A percentile compares a stretch with the other conserved stretches of the same genome.
Conservation (phyloP, 2,329 filamentous ascomycete species). For the Aureobasidium subglaciale region DNA sequence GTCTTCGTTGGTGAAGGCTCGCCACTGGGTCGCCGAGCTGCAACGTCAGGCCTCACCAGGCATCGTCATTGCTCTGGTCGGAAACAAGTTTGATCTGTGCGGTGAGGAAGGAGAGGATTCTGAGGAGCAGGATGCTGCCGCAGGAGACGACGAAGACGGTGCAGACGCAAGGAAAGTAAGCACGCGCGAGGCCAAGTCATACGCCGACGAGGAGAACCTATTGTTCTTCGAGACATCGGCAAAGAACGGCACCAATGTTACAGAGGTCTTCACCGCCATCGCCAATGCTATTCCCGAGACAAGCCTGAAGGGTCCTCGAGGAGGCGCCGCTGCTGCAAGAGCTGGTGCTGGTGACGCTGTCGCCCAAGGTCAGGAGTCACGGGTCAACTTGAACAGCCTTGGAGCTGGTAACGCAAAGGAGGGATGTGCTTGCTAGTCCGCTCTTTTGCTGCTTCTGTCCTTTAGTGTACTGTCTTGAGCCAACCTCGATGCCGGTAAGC, state of each 20-base stretch:
- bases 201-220: slow-evolving; percentile 89
- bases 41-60: slow-evolving; percentile 93
- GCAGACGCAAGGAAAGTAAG: slow-evolving; percentile 80
- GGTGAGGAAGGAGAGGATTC: slow-evolving; percentile 45
- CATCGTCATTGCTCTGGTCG: slow-evolving; percentile 93
- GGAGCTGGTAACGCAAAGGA: slow-evolving; percentile 75
- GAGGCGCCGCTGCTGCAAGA: slow-evolving; percentile 47
- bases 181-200: slow-evolving; percentile 83
- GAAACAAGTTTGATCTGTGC: slow-evolving; percentile 86
- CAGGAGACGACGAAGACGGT: slow-evolving; percentile 40
- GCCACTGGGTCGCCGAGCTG: slow-evolving; percentile 97
- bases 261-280: slow-evolving; percentile 95
- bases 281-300: slow-evolving; percentile 97
- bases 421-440: slow-evolving; percentile 72
- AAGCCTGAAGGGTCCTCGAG: slow-evolving; percentile 80
- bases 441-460: neutral
- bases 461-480: neutral
- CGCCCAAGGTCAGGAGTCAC: slow-evolving; percentile 58
- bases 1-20: slow-evolving; percentile 89
- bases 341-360: slow-evolving; percentile 45
- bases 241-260: slow-evolving; percentile 90
- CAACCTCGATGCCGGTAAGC: neutral
- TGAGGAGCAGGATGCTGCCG: slow-evolving; percentile 41
- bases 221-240: slow-evolving; percentile 98
- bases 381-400: slow-evolving; percentile 75